Evolutionary conservation across 2,329 filamentous ascomycete species (phyloP).

Genomic region (Aspergillus phoenicis): DNA sequence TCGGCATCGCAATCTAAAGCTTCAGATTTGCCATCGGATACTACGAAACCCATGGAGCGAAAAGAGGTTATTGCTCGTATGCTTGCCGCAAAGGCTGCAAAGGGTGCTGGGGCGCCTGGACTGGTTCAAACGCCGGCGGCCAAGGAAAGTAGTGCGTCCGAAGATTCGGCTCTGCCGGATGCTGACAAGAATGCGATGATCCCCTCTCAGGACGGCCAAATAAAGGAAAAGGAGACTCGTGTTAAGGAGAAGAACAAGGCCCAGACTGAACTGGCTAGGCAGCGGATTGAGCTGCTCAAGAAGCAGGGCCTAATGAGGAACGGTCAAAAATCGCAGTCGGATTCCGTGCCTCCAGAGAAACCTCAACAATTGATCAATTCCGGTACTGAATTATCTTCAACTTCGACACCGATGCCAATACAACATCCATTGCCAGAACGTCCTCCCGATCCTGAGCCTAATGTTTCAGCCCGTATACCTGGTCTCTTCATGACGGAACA

Average conservation of each 20-base stretch:
- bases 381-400: constrained; percentile 7
- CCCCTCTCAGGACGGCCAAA: constrained; percentile 14
- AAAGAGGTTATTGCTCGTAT: constrained; percentile 77
- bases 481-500: constrained; percentile 54
- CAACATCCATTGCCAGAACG: constrained; percentile 44
- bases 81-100: constrained; percentile 71
- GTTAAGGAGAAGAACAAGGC: constrained; percentile 57
- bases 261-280: constrained; percentile 73
- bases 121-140: constrained; percentile 15
- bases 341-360: constrained; percentile 10
- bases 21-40: constrained; percentile 9
- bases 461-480: constrained; percentile 48
- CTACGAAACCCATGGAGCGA: constrained; percentile 60
- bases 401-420: constrained; percentile 19
- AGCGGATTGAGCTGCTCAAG: constrained; percentile 76
- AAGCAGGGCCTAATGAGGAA: constrained; percentile 51
- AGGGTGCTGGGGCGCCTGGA: constrained; percentile 34
- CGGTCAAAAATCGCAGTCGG: constrained; percentile 33
- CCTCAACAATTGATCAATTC: constrained; percentile 5
- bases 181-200: constrained; percentile 11
- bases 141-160: constrained; percentile 17
- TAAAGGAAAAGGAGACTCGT: constrained; percentile 30
- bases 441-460: constrained; percentile 35
- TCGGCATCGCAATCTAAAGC: background rate
- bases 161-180: constrained; percentile 7